These are phyloP conservation scores for Picochlorum sp. DNA, from an alignment of 139 green algal genomes.

Conservation along the genomic window DNA sequence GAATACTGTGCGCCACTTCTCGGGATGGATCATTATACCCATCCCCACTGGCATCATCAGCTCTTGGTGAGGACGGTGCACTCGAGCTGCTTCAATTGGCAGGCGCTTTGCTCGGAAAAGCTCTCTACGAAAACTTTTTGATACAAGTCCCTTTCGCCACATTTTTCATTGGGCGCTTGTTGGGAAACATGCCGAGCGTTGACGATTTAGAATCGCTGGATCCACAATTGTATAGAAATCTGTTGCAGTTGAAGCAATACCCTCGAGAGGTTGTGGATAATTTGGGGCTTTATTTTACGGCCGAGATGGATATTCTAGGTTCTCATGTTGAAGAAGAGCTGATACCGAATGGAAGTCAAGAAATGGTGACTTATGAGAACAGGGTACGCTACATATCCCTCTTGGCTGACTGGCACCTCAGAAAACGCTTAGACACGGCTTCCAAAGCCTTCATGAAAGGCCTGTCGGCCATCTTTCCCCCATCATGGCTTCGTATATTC, in stretches of 20 bases:
- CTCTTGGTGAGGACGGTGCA: constrained; percentile 23
- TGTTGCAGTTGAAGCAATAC: constrained; percentile 37
- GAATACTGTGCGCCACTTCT: constrained; percentile 47
- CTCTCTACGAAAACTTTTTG: constrained; percentile 70
- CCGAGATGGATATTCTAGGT: constrained; percentile 59
- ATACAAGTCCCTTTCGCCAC: constrained; percentile 61
- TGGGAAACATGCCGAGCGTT: constrained; percentile 45
- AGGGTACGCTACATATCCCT: constrained; percentile 68
- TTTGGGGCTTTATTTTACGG: constrained; percentile 68
- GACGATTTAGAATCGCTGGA: constrained; percentile 69
- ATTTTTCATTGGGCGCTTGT: constrained; percentile 63
- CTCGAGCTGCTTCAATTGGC: constrained; percentile 29
- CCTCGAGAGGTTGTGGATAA: constrained; percentile 50
- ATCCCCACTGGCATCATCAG: constrained; percentile 41
- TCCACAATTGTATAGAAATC: constrained; percentile 39
- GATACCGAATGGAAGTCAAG: constrained; percentile 39
- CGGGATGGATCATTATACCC: constrained; percentile 47
- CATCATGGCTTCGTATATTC: constrained; percentile 70
- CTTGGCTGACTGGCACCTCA: constrained; percentile 75
- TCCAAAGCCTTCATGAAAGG: constrained; percentile 59
- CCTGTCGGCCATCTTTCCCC: constrained; percentile 37
- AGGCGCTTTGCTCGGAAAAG: constrained; percentile 32
- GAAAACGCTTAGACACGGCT: constrained; percentile 46
- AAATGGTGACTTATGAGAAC: constrained; percentile 62
- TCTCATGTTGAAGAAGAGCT: constrained; percentile 48